Percentiles rank a stretch among this genome's conserved stretches.
phyloP scores from a whole-genome alignment of 129 eudicot genomes.

The Pseudognaphalium luteoalbum region DNA sequence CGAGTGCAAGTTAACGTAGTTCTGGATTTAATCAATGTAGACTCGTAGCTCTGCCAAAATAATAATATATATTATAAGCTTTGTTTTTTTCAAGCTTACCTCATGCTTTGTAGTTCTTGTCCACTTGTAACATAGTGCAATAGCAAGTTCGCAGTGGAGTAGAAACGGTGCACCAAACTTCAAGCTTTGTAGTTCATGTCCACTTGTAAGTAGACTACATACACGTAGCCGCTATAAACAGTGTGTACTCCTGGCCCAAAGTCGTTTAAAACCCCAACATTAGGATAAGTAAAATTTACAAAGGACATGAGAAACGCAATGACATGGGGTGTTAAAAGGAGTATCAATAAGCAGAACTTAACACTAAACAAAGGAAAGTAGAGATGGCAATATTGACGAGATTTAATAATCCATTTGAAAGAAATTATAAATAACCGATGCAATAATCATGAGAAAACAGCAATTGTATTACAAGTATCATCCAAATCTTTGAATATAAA shows the following conservation, averaged over 20 bases:
- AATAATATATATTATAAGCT: background rate
- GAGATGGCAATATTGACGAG: background rate
- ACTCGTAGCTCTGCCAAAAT: background rate
- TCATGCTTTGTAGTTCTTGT: too few species aligned
- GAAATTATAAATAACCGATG: too few species aligned
- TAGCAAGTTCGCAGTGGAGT: too few species aligned
- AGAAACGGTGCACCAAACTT: too few species aligned
- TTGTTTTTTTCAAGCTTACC: background rate
- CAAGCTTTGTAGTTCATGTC: too few species aligned
- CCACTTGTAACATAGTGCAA: too few species aligned
- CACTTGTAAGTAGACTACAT: background rate
- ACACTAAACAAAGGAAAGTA: background rate
- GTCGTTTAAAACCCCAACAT: background rate
- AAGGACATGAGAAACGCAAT: background rate
- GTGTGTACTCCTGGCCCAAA: background rate
- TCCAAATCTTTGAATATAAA: background rate
- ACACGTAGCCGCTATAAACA: background rate
- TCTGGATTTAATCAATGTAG: slow-evolving; percentile 12
- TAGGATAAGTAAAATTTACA: background rate
- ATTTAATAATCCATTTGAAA: background rate
- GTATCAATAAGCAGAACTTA: too few species aligned
- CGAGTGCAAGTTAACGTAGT: slow-evolving; percentile 8
- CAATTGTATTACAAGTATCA: background rate
- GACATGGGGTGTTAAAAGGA: background rate
- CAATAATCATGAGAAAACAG: background rate